Percentiles rank a stretch among this genome's conserved stretches.
phyloP scores from a whole-genome alignment of 192 early-diverging fungal genomes.

The Coemansia sp. region DNA sequence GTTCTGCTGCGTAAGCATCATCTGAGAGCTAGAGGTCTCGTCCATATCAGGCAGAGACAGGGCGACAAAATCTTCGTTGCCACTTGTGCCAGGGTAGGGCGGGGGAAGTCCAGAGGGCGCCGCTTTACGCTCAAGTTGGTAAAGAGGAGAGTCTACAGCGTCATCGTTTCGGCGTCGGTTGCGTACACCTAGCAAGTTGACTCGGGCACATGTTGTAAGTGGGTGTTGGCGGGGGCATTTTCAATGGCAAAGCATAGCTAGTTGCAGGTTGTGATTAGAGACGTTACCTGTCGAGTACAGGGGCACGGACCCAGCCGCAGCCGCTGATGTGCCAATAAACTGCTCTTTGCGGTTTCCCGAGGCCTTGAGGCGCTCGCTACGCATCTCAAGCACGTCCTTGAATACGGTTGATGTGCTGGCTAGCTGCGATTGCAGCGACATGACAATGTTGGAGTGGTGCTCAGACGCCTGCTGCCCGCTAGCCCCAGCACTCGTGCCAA shows the following conservation, averaged over 20 bases:
- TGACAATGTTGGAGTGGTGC: slow-evolving; percentile 90
- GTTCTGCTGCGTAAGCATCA: slow-evolving; percentile 61
- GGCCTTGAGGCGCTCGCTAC: slow-evolving; percentile 94
- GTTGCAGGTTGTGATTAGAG: not conserved
- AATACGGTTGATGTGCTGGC: slow-evolving; percentile 87
- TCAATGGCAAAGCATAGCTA: not conserved
- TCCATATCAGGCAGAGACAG: slow-evolving; percentile 55
- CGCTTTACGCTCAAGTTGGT: slow-evolving; percentile 53
- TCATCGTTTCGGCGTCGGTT: slow-evolving; percentile 37
- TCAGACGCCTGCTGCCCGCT: slow-evolving; percentile 74
- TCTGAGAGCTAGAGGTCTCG: slow-evolving; percentile 65
- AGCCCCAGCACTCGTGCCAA: slow-evolving; percentile 30
- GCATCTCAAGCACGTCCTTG: slow-evolving; percentile 93
- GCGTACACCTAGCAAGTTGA: slow-evolving; percentile 39
- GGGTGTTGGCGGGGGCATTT: not conserved
- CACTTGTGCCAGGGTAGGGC: slow-evolving; percentile 14
- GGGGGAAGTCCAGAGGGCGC: not conserved
- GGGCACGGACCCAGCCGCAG: slow-evolving; percentile 11
- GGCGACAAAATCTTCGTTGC: slow-evolving; percentile 52
- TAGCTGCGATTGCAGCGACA: slow-evolving; percentile 86
- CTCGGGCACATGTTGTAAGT: not conserved
- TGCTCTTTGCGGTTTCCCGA: slow-evolving; percentile 87
- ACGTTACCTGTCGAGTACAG: slow-evolving; percentile 41
- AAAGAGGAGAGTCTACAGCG: slow-evolving; percentile 57
- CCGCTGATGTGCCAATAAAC: slow-evolving; percentile 61